Evolutionary conservation across 1,284 basidiomycete species (phyloP).

Genomic region (Cryptococcus wingfieldii): DNA sequence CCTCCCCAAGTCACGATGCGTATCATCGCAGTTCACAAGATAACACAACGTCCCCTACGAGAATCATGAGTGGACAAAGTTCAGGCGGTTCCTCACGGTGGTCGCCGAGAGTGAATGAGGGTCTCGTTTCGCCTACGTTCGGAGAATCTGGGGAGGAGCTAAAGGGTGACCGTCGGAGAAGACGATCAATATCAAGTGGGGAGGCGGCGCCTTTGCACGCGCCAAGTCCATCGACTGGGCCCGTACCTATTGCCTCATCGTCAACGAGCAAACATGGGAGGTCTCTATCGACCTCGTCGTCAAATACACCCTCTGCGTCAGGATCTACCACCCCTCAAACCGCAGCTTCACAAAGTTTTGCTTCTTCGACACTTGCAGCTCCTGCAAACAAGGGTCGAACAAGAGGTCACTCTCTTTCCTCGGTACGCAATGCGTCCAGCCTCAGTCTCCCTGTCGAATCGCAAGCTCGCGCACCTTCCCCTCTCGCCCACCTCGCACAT

Average conservation of each 20-base stretch:
- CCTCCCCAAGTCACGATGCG: conserved; percentile 15
- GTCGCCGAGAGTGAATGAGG: no score
- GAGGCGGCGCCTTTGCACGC: not conserved
- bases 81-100: no score
- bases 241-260: not conserved
- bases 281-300: conserved; percentile 1
- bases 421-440: not conserved
- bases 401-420: conserved; percentile 12
- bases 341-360: no score
- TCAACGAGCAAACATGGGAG: not conserved
- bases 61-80: no score
- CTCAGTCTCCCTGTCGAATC: not conserved
- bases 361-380: no score
- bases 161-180: not conserved
- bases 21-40: conserved; percentile 12
- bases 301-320: not conserved
- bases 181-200: not conserved
- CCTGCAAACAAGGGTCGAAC: conserved; percentile 10
- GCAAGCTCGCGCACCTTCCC: not conserved
- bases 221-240: not conserved
- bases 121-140: no score
- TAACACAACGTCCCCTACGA: not conserved
- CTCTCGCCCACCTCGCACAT: not conserved
- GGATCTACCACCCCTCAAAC: no score
- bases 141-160: no score